Evolutionary conservation across 352 stramenopile genomes (phyloP).

Genomic region (Globisporangium recalcitrans): DNA sequence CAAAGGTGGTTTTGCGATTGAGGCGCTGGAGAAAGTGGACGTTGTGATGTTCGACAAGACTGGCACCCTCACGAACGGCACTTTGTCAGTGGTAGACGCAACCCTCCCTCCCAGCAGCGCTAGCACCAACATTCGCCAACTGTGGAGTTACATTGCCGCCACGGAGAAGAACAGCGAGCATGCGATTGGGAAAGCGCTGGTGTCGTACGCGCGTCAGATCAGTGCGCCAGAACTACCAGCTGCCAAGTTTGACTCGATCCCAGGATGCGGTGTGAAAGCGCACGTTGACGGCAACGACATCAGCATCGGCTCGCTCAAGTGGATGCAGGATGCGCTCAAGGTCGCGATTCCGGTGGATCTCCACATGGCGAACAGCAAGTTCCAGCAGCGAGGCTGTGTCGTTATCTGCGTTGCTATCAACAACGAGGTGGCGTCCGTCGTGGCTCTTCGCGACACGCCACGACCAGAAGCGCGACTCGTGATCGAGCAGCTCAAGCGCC

Average conservation of each 20-base stretch:
- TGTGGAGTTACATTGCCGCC: conserved; percentile 46
- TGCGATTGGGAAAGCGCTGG: conserved; percentile 52
- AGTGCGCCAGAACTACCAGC: conserved; percentile 20
- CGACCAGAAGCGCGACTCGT: conserved; percentile 48
- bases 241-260: conserved; percentile 38
- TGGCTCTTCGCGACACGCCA: conserved; percentile 49
- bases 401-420: conserved; percentile 58
- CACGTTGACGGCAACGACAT: conserved; percentile 28
- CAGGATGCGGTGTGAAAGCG: conserved; percentile 59
- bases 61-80: conserved; percentile 62
- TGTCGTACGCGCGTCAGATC: conserved; percentile 34
- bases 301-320: conserved; percentile 60
- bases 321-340: conserved; percentile 50
- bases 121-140: conserved; percentile 3
- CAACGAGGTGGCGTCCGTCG: conserved; percentile 38
- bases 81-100: conserved; percentile 38
- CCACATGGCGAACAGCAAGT: conserved; percentile 34
- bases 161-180: conserved; percentile 63
- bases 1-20: conserved; percentile 65
- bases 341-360: conserved; percentile 41
- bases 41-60: conserved; percentile 84
- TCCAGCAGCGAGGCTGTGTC: conserved; percentile 46
- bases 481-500: conserved; percentile 44
- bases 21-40: conserved; percentile 61
- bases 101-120: neutral